Conservation (phyloP, 768 basidiomycete genomes). For the Solioccasus polychromus region DNA sequence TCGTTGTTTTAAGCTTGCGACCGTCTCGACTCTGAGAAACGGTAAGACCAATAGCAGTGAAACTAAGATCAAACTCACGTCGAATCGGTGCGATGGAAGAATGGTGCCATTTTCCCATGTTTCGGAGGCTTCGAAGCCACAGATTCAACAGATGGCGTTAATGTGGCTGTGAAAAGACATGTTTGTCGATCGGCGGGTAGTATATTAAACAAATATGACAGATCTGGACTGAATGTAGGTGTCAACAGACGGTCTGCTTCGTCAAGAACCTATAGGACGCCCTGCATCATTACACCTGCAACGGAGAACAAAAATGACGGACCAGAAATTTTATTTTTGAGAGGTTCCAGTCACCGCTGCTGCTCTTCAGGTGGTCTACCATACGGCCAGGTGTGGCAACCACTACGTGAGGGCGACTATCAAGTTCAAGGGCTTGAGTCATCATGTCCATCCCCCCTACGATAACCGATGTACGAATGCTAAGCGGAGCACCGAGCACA, state of each 20-base stretch:
- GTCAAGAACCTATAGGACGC: conserved; percentile 70
- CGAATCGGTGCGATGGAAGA: conserved; percentile 76
- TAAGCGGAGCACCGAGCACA: conserved; percentile 80
- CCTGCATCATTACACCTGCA: background rate
- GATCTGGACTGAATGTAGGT: conserved; percentile 82
- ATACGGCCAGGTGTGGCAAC: conserved; percentile 96
- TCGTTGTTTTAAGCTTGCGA: conserved; percentile 80
- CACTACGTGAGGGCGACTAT: conserved; percentile 84
- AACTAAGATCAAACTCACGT: conserved; percentile 45
- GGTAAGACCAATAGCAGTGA: background rate
- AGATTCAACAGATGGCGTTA: conserved; percentile 81
- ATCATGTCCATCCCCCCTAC: conserved; percentile 99
- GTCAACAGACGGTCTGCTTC: conserved; percentile 95
- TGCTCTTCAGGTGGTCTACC: conserved; percentile 83
- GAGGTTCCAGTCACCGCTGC: conserved; percentile 75
- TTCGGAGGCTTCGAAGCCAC: conserved; percentile 70
- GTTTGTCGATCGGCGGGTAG: conserved; percentile 91
- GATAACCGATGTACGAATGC: conserved; percentile 80
- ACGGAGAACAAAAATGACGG: conserved; percentile 18
- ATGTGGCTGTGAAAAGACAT: conserved; percentile 93
- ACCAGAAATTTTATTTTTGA: conserved; percentile 85
- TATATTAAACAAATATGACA: conserved; percentile 70
- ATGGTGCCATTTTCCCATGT: conserved; percentile 82
- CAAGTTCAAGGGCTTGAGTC: conserved; percentile 83
- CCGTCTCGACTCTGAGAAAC: conserved; percentile 74